A percentile compares a stretch with the other conserved stretches of the same genome.
These are phyloP conservation scores for Kurtzmaniella quercitrusa DNA, from an alignment of 1,139 yeast genomes.

Conservation along the genomic window DNA sequence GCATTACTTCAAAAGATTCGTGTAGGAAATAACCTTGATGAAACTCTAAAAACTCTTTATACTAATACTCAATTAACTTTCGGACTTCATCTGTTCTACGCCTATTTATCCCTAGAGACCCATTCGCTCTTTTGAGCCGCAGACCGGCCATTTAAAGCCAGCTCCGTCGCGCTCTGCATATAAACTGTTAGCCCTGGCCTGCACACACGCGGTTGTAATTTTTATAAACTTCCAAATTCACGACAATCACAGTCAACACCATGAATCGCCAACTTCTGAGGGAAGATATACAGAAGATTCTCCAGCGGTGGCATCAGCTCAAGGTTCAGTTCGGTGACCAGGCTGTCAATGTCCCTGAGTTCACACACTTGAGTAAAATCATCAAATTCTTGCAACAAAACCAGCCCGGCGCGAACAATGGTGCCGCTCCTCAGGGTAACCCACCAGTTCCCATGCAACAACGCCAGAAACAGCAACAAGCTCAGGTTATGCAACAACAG, in stretches of 20 bases:
- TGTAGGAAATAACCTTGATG: no score
- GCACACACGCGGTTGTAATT: neutral
- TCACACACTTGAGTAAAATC: conserved; percentile 53
- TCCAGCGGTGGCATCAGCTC: conserved; percentile 61
- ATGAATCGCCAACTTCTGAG: conserved; percentile 33
- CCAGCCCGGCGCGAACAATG: conserved; percentile 13
- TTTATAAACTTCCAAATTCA: neutral
- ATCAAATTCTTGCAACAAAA: conserved; percentile 47
- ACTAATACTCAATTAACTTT: no score
- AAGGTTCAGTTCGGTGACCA: conserved; percentile 62
- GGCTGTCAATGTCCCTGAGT: conserved; percentile 60
- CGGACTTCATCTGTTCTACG: no score
- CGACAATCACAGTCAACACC: neutral
- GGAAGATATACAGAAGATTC: conserved; percentile 42
- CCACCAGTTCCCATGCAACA: conserved; percentile 9
- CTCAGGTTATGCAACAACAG: conserved; percentile 13
- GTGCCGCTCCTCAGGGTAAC: neutral
- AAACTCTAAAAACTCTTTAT: no score
- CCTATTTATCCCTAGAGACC: no score
- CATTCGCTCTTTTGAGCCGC: no score
- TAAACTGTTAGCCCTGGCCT: neutral
- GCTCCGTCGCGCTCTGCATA: neutral
- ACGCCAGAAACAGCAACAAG: conserved; percentile 15
- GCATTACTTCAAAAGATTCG: no score
- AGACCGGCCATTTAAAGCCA: no score